Conservation (phyloP, 2,329 filamentous ascomycete genomes). For the Penicillium hesseltinei region DNA sequence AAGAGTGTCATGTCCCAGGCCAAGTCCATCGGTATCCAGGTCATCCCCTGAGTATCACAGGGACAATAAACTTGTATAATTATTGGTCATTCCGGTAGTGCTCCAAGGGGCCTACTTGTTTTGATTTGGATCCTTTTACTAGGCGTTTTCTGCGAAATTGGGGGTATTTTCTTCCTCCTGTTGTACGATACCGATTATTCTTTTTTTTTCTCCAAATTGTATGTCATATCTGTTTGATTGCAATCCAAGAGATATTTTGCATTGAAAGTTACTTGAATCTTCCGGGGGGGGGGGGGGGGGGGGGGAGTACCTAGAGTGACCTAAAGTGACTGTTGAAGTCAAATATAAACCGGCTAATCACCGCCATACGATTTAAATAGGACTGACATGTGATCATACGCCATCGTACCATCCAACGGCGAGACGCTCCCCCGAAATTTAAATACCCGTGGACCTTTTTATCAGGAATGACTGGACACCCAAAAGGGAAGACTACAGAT, state of each 20-base stretch:
- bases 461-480: neutral
- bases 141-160: conserved; percentile 25
- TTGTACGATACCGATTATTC: conserved; percentile 23
- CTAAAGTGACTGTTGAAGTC: neutral
- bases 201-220: conserved; percentile 16
- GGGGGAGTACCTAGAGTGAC: neutral
- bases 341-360: neutral
- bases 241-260: conserved; percentile 10
- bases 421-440: neutral
- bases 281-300: neutral
- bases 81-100: neutral
- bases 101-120: conserved; percentile 1
- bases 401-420: neutral
- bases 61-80: conserved; percentile 6
- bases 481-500: neutral
- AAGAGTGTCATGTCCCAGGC: conserved; percentile 72
- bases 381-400: neutral
- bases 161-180: conserved; percentile 10
- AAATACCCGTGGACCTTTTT: neutral
- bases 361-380: neutral
- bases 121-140: conserved; percentile 8
- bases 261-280: neutral
- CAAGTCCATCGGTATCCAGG: conserved; percentile 70
- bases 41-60: conserved; percentile 57
- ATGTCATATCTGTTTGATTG: conserved; percentile 24